Conservation (phyloP, 441 rosid species). For the Arabidopsis lyrata region DNA sequence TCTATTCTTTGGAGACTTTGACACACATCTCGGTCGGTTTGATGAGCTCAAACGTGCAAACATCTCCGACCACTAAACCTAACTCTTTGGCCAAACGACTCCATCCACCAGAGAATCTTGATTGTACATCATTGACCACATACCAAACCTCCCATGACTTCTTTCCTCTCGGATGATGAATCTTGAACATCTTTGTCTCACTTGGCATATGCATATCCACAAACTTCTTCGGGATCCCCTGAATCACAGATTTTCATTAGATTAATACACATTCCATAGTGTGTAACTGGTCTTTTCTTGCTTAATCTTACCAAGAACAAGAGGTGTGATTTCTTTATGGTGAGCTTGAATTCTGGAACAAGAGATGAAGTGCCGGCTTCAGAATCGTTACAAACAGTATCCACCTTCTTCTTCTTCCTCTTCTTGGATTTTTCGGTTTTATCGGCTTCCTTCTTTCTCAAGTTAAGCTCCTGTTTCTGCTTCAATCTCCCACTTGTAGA, state of each 20-base stretch:
- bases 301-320: conserved; percentile 30
- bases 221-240: conserved; percentile 42
- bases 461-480: conserved; percentile 18
- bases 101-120: conserved; percentile 46
- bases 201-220: conserved; percentile 34
- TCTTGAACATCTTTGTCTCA: conserved; percentile 31
- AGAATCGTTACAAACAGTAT: not conserved
- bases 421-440: conserved; percentile 8
- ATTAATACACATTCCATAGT: not conserved
- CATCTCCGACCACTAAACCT: conserved; percentile 32
- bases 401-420: conserved; percentile 13
- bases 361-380: not conserved
- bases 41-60: conserved; percentile 35
- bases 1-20: conserved; percentile 26
- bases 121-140: conserved; percentile 25
- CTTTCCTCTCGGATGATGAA: conserved; percentile 12
- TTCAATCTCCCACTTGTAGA: not conserved
- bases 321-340: conserved; percentile 39
- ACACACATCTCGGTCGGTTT: conserved; percentile 34
- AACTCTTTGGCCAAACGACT: conserved; percentile 31
- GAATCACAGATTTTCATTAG: not conserved
- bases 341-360: conserved; percentile 27
- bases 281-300: conserved; percentile 16
- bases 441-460: conserved; percentile 23
- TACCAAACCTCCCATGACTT: conserved; percentile 34